A percentile compares a stretch with the other conserved stretches of the same genome.
Conservation (phyloP, 495 filamentous ascomycete species). For the Pyrenula aspistea region DNA sequence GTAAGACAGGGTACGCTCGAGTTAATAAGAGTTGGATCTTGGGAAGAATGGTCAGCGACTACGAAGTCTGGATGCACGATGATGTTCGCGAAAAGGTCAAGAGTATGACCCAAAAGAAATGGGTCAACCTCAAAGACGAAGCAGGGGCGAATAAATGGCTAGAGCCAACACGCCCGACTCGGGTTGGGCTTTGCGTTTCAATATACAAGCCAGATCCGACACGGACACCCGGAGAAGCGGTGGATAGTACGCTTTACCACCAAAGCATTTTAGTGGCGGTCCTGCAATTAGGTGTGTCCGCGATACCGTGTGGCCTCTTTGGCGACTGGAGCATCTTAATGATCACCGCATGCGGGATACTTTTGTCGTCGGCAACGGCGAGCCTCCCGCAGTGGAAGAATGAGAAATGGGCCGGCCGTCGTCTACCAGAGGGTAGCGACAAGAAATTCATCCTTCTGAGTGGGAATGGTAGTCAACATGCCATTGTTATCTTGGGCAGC, state of each 20-base stretch:
- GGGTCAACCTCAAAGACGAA: no score
- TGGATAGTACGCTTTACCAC: no score
- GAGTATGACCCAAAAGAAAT: no score
- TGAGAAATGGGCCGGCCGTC: constrained; percentile 37
- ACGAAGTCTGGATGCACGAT: constrained; percentile 22
- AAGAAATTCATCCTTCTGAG: constrained; percentile 24
- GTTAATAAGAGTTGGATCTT: constrained; percentile 36
- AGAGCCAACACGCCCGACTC: no score
- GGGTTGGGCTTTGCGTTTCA: no score
- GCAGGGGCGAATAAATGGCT: no score
- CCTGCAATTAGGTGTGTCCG: constrained; percentile 21
- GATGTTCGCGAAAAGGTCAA: constrained; percentile 5
- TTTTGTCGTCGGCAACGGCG: constrained; percentile 22
- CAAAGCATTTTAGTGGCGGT: neutral
- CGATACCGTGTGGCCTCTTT: constrained; percentile 25
- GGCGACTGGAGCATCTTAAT: constrained; percentile 34
- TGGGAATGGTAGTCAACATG: constrained; percentile 33
- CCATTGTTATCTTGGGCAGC: constrained; percentile 24
- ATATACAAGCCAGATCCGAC: no score
- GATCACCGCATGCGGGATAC: constrained; percentile 25
- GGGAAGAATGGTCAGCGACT: constrained; percentile 35
- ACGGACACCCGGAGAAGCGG: no score
- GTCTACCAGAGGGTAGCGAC: constrained; percentile 5
- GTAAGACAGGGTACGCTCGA: constrained; percentile 24
- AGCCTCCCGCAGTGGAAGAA: constrained; percentile 30